Conservation (phyloP, 1,284 basidiomycete genomes). For the Porodaedalea pini region DNA sequence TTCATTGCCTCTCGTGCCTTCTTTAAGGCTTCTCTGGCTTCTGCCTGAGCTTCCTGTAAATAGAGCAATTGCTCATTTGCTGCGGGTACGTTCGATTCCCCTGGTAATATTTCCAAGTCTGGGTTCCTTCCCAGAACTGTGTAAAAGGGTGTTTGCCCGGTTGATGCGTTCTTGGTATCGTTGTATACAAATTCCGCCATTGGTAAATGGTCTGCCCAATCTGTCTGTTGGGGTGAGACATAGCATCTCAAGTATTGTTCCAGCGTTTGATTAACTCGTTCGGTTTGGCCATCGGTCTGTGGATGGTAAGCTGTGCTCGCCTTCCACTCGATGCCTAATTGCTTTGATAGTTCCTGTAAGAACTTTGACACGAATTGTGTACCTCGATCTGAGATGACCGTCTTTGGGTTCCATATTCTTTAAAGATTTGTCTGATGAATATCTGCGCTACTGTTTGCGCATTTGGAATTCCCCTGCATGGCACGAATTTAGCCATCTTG, state of each 20-base stretch:
- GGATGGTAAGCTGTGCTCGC: constrained; percentile 21
- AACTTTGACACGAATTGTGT: constrained; percentile 34
- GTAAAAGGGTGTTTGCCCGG: no score
- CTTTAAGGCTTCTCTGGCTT: no score
- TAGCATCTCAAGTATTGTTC: constrained; percentile 23
- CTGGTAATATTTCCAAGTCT: no score
- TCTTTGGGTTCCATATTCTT: constrained; percentile 32
- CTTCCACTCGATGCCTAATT: not conserved
- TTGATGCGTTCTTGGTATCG: no score
- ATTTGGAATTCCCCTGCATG: constrained; percentile 28
- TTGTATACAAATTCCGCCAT: constrained; percentile 26
- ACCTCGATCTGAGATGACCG: constrained; percentile 36
- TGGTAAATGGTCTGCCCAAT: constrained; percentile 30
- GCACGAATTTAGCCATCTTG: constrained; percentile 31
- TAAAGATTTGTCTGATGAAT: constrained; percentile 30
- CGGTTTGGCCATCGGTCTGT: constrained; percentile 30
- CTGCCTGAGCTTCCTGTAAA: no score
- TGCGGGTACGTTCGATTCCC: no score
- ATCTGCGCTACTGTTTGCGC: constrained; percentile 27
- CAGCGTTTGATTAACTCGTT: constrained; percentile 28
- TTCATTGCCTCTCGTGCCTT: no score
- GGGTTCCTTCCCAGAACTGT: no score
- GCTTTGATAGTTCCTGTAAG: constrained; percentile 11
- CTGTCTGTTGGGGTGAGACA: constrained; percentile 28
- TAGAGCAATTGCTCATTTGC: no score